Base-by-base conservation (phyloP, 1,284 basidiomycete genomes). In the Pseudozyma pruni region DNA sequence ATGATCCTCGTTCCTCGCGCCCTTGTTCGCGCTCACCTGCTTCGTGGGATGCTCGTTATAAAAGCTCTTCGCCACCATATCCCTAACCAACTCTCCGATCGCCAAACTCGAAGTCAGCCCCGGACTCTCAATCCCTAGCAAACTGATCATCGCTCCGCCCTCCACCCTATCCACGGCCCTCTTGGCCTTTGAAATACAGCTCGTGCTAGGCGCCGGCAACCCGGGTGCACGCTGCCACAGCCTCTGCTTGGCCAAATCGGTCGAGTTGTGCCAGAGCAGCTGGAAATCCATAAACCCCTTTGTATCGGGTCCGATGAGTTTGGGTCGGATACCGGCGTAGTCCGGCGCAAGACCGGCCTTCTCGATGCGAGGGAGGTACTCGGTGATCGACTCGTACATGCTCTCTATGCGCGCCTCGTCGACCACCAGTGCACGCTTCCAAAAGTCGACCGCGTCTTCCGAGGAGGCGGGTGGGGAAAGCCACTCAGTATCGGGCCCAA, bases 401-500 rank as follows among this genome's bases (percentile, higher is more conserved):
- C 45, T 43, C 9, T 64, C 53, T 27, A 79, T 61, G n/a, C 78
- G 72, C 1, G 58, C 52, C 8, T 76, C 74, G 20, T 68, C 56
- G 34, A 62, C 74, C 13, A 55, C 43, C 5, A 79, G 72, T 11
- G 51, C 29, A 10, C 43, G 23, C 27, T 63, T 69, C 76, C 74
- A 80, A 52, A 75, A 75, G 54, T 76, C 79, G 46, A 68, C 17
- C 8, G 62, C 49, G 17, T 55, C 52, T 25, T 62, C 11, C 19
- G 22, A 9, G 10, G 33, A 34, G 0, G 50, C 13, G 1, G 75
- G 70, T 2, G 79, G 74, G 1, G 58, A 87, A 86, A 76, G 97
- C 89, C 92, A 93, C 80, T 97, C 90, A 8, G 94, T 86, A 78
- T 98, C 94, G 3, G 95, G 96, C 0, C 95, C 95, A 81, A 99